phyloP scores from a whole-genome alignment of 1,284 basidiomycete genomes.

The Trichosporon inkin region DNA sequence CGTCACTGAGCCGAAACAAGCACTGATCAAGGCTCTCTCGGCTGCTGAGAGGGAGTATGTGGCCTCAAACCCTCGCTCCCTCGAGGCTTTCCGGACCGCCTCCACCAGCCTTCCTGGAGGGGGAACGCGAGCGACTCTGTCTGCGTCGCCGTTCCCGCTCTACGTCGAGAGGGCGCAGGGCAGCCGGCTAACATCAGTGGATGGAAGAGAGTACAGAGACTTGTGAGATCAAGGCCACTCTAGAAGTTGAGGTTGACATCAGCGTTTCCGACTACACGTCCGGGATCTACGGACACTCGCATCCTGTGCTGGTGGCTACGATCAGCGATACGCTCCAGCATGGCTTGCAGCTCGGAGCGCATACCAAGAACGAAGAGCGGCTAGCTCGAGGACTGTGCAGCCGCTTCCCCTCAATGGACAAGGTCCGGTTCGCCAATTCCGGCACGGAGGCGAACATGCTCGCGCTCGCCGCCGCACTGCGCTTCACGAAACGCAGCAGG shows the following conservation, averaged over 20 bases:
- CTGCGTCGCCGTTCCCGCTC: slow-evolving; percentile 29
- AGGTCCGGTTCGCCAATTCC: slow-evolving; percentile 47
- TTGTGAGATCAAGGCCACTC: slow-evolving; percentile 21
- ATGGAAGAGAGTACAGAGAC: slow-evolving; percentile 29
- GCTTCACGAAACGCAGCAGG: slow-evolving; percentile 33
- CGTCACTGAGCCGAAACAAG: not conserved
- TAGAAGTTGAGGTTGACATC: not conserved
- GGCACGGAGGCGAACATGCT: slow-evolving; percentile 52
- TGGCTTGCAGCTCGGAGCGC: slow-evolving; percentile 31
- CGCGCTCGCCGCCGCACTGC: slow-evolving; percentile 53
- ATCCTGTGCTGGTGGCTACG: slow-evolving; percentile 25
- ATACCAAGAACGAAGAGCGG: slow-evolving; percentile 24
- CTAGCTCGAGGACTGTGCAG: slow-evolving; percentile 23
- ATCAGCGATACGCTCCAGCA: slow-evolving; percentile 21
- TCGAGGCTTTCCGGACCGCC: slow-evolving; percentile 12
- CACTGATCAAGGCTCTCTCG: not conserved
- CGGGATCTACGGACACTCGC: slow-evolving; percentile 33
- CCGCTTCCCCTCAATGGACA: slow-evolving; percentile 32
- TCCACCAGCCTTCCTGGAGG: slow-evolving; percentile 21
- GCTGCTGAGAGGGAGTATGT: slow-evolving; percentile 6
- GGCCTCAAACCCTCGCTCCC: slow-evolving; percentile 17
- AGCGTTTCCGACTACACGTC: slow-evolving; percentile 32
- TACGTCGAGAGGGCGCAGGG: slow-evolving; percentile 24
- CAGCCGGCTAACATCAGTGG: slow-evolving; percentile 21
- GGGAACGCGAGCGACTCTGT: slow-evolving; percentile 31